A percentile compares a stretch with the other conserved stretches of the same genome.
These are phyloP conservation scores for Puccinia horiana DNA, from an alignment of 1,284 basidiomycete species.

Conservation along the genomic window DNA sequence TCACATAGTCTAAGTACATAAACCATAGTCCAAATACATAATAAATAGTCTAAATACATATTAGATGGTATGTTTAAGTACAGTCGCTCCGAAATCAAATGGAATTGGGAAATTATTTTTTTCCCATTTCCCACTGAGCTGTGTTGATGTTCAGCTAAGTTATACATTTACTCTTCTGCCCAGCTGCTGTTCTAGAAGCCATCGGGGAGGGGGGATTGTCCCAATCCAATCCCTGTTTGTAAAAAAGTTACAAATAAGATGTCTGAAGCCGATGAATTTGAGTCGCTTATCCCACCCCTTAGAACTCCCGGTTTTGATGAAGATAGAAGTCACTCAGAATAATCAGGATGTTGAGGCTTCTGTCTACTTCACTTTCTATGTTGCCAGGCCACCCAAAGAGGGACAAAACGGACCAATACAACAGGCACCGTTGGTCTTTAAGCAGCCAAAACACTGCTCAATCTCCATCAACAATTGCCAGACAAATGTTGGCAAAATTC, in stretches of 20 bases:
- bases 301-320: not conserved
- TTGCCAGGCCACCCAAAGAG: not conserved
- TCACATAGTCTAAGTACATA: too few species aligned
- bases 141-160: not conserved
- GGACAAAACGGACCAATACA: not conserved
- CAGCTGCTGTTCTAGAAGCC: not conserved
- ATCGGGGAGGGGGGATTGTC: not conserved
- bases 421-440: not conserved
- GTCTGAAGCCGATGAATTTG: not conserved
- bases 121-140: not conserved
- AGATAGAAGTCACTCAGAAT: not conserved
- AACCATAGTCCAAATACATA: too few species aligned
- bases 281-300: too few species aligned
- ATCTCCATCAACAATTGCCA: not conserved
- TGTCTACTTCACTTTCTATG: not conserved
- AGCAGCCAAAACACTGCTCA: not conserved
- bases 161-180: not conserved
- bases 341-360: not conserved
- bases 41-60: too few species aligned
- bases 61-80: too few species aligned
- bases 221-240: not conserved
- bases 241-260: not conserved
- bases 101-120: not conserved
- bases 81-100: not conserved
- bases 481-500: not conserved